These are phyloP conservation scores for Cinchona pubescens DNA, from an alignment of 257 asterid genomes.

Conservation along the genomic window DNA sequence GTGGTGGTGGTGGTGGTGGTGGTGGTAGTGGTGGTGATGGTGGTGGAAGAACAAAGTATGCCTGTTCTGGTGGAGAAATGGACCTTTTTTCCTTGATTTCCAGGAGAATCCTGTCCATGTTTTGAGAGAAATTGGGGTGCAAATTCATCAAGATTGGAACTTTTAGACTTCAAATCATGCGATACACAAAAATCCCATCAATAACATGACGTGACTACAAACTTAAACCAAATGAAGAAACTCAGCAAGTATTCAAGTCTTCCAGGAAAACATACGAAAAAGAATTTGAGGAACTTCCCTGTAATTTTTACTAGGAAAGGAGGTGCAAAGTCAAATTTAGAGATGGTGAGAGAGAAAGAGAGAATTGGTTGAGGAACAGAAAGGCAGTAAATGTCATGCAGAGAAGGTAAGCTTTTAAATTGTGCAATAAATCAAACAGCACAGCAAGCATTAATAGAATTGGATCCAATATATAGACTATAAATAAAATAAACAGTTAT, in stretches of 20 bases:
- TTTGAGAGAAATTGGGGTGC: slow-evolving; percentile 16
- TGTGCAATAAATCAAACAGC: slow-evolving; percentile 36
- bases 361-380: slow-evolving; percentile 20
- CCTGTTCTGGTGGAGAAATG: slow-evolving; percentile 53
- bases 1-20: slow-evolving; percentile 34
- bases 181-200: slow-evolving; percentile 19
- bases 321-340: slow-evolving; percentile 55
- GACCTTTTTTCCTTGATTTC: slow-evolving; percentile 36
- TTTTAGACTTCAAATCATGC: slow-evolving; percentile 24
- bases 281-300: slow-evolving; percentile 18
- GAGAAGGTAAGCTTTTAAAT: slow-evolving; percentile 40
- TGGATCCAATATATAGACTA: slow-evolving; percentile 13
- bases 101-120: slow-evolving; percentile 30
- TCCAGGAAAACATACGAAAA: slow-evolving; percentile 18
- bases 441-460: slow-evolving; percentile 17
- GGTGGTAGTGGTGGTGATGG: slow-evolving; percentile 53
- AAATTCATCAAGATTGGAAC: slow-evolving; percentile 31
- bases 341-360: slow-evolving; percentile 7
- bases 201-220: slow-evolving; percentile 16
- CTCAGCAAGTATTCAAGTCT: slow-evolving; percentile 16
- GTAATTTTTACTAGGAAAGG: slow-evolving; percentile 39
- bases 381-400: slow-evolving; percentile 43
- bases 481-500: not conserved
- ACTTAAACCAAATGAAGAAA: slow-evolving; percentile 13
- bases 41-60: slow-evolving; percentile 38